Evolutionary conservation across 73 alveolate species (phyloP), one percentile per base, ranked within the genome.

Genomic region (Loxodes magnus): DNA sequence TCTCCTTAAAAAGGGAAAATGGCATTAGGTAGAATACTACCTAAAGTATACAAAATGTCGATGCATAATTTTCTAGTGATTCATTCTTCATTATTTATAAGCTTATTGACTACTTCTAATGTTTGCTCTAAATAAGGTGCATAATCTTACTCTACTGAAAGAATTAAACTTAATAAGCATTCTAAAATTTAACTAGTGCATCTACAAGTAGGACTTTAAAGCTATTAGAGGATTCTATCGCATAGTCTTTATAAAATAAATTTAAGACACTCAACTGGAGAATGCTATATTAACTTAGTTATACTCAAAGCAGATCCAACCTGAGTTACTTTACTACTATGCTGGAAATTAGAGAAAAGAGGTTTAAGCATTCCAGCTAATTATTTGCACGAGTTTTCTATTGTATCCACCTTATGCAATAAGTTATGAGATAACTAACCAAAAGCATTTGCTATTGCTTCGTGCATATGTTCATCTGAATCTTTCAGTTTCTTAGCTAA

Each of bases 21-120:
- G 42, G 74, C 86, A 16, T 82, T 90, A 38, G 74, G 84, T 6
- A 88, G 68, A 42, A 82, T 80, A 43, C 90, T 86, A 16, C 87
- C 92, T 41, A 87, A 59, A 33, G 97, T 87, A 61, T 87, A 87
- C 42, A 87, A 65, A 15, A 84, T 94, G 70, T 87, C 92, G 23
- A 82, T 64, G 20, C 90, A 85, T 54, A 81, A 68, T 61, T 87
- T 87, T 37, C 97, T 57, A 39, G 78, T 74, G 20, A 54, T 58
- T 92, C 92, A 87, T 52, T 87, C 97, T 55, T 54, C 67, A 28
- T 59, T 67, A 26, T 86, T 77, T 76, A 79, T 65, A 60, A 82
- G 73, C 53, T 87, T 90, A 26, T 78, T 62, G 35, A 87, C 80
- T 37, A 53, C 64, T 30, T 88, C 90, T 21, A 87, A 56, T 55